Conservation (phyloP, 2,329 filamentous ascomycete species). For the Stemphylium vesicarium region DNA sequence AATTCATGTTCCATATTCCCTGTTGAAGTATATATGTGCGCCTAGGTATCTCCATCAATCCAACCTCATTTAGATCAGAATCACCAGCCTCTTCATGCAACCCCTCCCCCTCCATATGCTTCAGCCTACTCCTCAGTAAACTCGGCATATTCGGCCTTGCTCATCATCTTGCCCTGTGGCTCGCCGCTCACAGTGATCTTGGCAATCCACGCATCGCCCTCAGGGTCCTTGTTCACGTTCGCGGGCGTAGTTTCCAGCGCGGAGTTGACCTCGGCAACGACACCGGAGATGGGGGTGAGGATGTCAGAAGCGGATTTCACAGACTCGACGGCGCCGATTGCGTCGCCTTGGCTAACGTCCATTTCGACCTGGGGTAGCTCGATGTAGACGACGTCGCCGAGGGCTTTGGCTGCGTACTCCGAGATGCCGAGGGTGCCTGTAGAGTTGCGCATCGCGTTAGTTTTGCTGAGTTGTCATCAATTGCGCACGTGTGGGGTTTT, state of each 20-base stretch:
- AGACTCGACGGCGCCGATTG: conserved; percentile 93
- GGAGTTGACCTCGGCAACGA: conserved; percentile 74
- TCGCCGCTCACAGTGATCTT: conserved; percentile 83
- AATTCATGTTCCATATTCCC: neutral
- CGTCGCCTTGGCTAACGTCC: conserved; percentile 76
- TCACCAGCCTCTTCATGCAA: neutral
- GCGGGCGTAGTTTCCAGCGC: conserved; percentile 82
- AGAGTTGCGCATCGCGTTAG: neutral
- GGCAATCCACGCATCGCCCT: conserved; percentile 91
- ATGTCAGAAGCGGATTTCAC: conserved; percentile 99
- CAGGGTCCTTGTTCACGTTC: conserved; percentile 87
- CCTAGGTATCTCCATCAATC: conserved; percentile 4
- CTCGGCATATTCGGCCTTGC: conserved; percentile 74
- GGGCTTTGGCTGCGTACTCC: conserved; percentile 85
- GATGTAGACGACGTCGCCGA: conserved; percentile 96
- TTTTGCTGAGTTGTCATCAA: neutral
- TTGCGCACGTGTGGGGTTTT: neutral
- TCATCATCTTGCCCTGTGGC: conserved; percentile 67
- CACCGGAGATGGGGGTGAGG: conserved; percentile 83
- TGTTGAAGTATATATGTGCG: conserved; percentile 12
- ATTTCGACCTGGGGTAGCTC: conserved; percentile 80
- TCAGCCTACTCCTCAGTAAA: conserved; percentile 64
- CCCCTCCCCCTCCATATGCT: neutral
- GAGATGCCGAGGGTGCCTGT: conserved; percentile 80
- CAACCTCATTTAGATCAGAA: neutral